phyloP scores from a whole-genome alignment of 176 grass and related monocot genomes.

The Hsuehochloa calcarea region DNA sequence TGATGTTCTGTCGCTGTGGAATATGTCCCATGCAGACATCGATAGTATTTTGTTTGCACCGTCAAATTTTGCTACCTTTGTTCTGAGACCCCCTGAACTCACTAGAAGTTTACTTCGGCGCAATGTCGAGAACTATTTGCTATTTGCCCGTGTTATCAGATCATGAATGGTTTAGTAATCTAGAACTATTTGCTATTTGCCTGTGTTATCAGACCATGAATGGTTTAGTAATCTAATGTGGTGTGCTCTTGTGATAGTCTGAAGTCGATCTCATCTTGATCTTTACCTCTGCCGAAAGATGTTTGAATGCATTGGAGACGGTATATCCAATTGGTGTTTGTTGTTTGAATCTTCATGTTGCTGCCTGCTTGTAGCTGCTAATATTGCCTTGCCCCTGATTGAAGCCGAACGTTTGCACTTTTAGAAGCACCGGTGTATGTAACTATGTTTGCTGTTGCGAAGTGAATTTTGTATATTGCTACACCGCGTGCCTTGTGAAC shows the following conservation, averaged over 20 bases:
- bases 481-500: background rate
- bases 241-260: background rate
- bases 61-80: slow-evolving; percentile 49
- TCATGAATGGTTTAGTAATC: background rate
- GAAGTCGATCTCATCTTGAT: background rate
- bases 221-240: background rate
- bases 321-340: background rate
- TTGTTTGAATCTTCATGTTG: background rate
- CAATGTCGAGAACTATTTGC: slow-evolving; percentile 18
- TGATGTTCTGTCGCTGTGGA: slow-evolving; percentile 33
- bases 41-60: slow-evolving; percentile 28
- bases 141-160: background rate
- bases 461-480: background rate
- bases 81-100: slow-evolving; percentile 3
- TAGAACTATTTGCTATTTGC: slow-evolving; percentile 27
- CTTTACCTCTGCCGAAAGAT: background rate
- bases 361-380: background rate
- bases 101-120: background rate
- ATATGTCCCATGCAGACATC: background rate
- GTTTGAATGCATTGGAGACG: background rate
- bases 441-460: too few relatives aligned
- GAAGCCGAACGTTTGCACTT: background rate
- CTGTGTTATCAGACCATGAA: background rate
- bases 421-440: background rate
- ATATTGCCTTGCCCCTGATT: background rate